A percentile compares a stretch with the other conserved stretches of the same genome.
Conservation (phyloP, 1,284 basidiomycete genomes). For the Quambalaria eucalypti region DNA sequence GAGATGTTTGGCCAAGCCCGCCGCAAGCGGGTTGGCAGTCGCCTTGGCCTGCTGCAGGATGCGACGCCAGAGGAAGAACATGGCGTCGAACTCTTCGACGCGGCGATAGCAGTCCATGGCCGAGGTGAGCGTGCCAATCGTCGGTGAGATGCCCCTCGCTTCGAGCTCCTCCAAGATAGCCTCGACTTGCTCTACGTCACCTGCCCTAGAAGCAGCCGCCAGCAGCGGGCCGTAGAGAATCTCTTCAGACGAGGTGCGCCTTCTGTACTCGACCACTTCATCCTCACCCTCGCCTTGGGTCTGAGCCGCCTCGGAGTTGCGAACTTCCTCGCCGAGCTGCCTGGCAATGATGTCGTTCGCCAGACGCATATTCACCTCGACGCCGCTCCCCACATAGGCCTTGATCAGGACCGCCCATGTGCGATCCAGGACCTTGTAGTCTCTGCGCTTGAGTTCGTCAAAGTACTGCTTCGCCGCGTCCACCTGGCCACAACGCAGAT, state of each 20-base stretch:
- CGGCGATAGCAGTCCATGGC: slow-evolving; percentile 70
- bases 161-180: slow-evolving; percentile 57
- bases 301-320: background rate
- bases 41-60: slow-evolving; percentile 55
- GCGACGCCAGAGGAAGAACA: slow-evolving; percentile 62
- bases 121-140: slow-evolving; percentile 59
- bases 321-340: slow-evolving; percentile 13
- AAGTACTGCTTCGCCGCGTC: slow-evolving; percentile 61
- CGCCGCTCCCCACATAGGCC: slow-evolving; percentile 26
- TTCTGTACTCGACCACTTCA: background rate
- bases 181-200: slow-evolving; percentile 56
- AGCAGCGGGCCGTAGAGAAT: slow-evolving; percentile 61
- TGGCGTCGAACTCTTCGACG: slow-evolving; percentile 55
- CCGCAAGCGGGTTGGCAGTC: slow-evolving; percentile 2
- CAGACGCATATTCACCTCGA: slow-evolving; percentile 21
- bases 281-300: background rate
- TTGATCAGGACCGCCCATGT: slow-evolving; percentile 61
- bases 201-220: slow-evolving; percentile 53
- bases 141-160: slow-evolving; percentile 53
- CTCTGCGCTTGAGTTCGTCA: slow-evolving; percentile 63
- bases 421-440: slow-evolving; percentile 61
- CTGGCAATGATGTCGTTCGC: slow-evolving; percentile 22
- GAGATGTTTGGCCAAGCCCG: slow-evolving; percentile 1
- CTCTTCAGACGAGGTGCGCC: slow-evolving; percentile 5
- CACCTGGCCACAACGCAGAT: slow-evolving; percentile 58